Evolutionary conservation across 768 basidiomycete species (phyloP).

Genomic region (Cystobasidium ongulense): DNA sequence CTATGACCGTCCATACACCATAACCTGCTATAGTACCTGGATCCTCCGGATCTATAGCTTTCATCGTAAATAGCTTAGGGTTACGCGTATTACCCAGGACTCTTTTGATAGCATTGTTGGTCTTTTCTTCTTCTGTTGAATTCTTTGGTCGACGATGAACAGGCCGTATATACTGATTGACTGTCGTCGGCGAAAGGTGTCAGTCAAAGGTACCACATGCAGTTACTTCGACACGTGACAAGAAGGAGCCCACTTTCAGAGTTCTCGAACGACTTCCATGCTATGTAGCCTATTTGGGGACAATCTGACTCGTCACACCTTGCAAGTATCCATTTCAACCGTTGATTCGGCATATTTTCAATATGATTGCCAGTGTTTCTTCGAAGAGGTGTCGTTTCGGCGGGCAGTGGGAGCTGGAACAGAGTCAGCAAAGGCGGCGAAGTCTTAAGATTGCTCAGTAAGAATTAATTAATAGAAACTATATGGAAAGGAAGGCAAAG

Average conservation of each 20-base stretch:
- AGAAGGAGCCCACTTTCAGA: background rate
- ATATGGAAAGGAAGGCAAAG: too few relatives aligned
- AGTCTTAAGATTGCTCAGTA: too few relatives aligned
- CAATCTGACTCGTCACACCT: background rate
- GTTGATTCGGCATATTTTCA: background rate
- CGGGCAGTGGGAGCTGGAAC: too few relatives aligned
- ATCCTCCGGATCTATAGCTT: background rate
- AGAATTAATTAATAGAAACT: too few relatives aligned
- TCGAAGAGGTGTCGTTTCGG: too few relatives aligned
- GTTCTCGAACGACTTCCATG: conserved; percentile 1
- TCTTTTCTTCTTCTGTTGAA: background rate
- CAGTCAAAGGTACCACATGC: too few relatives aligned
- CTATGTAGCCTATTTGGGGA: background rate
- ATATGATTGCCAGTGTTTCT: background rate
- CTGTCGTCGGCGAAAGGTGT: background rate
- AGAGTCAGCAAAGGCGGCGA: too few relatives aligned
- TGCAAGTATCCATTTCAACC: background rate
- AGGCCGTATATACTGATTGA: background rate
- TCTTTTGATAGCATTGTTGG: background rate
- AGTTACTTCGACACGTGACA: background rate
- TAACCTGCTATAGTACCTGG: background rate
- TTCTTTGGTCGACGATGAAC: background rate
- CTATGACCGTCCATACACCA: background rate
- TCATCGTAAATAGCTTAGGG: background rate
- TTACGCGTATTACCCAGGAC: background rate